Evolutionary conservation across 2,329 filamentous ascomycete genomes (phyloP), one percentile per base, ranked within the genome.

Genomic region (Aspergillus sp.): DNA sequence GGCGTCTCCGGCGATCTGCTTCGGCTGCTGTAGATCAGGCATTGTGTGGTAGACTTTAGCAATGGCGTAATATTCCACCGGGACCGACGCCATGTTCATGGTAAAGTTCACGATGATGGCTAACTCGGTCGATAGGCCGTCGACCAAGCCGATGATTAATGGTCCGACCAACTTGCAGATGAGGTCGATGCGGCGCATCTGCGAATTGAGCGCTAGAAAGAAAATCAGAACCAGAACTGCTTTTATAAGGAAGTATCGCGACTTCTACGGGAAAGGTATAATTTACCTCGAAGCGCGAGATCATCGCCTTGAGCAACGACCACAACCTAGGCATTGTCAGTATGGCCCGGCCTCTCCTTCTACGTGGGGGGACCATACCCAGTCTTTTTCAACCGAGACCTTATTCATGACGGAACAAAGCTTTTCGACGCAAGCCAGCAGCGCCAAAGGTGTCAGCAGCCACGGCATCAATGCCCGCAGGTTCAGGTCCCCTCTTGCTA

Each of bases 331-430:
- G 6, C n/a, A 24, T 5, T 31, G 32, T 60, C 49, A 63, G 50
- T 10, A 20, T n/a, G 14, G 16, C 36, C 11, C 10, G 26, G 14
- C 57, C 18, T 42, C 12, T 18, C 20, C 3, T 24, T 29, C 6
- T 1, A 52, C 10, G 39, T n/a, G 16, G 7, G 7, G 10, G 10
- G n/a, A 20, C 22, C 3, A 3, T 63, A 79, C 75, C 89, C 89
- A 91, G 66, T 92, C 90, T 67, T 86, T 79, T 71, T 92, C 90
- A 0, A 92, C 82, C 0, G 89, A 80, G 0, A 92, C 84, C 0
- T 85, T 79, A 69, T 91, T 92, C 71, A 86, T 81, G 6, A 87
- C 80, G 1, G 86, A 81, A 14, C 80, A 81, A 9, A 91, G 73
- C 70, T 92, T 92, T 73, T 92, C 90, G 1, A 88, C 67, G 57